Evolutionary conservation across 306 rosid genomes (phyloP).

Genomic region (Quercus alba): DNA sequence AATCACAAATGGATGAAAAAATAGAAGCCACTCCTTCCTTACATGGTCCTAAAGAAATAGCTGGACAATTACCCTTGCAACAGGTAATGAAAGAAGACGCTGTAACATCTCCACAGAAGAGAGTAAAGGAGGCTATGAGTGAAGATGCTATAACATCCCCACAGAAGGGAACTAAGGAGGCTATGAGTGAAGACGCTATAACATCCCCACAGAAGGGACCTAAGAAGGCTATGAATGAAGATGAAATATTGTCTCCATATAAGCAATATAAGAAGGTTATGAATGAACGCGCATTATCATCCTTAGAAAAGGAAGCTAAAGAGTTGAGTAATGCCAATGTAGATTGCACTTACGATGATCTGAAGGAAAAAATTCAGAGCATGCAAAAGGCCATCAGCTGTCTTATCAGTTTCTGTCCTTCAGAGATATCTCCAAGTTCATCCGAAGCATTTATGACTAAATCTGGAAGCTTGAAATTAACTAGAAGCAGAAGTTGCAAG

Average conservation of each 20-base stretch:
- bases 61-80: constrained; percentile 17
- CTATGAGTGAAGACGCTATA: not conserved
- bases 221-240: not conserved
- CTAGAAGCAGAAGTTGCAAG: constrained; percentile 52
- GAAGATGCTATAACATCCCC: not conserved
- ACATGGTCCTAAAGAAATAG: constrained; percentile 35
- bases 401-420: constrained; percentile 35
- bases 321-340: constrained; percentile 16
- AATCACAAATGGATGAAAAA: constrained; percentile 19
- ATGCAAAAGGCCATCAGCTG: constrained; percentile 39
- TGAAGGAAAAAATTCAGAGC: constrained; percentile 37
- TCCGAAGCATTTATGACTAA: constrained; percentile 21
- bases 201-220: not conserved
- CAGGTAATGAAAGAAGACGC: constrained; percentile 14
- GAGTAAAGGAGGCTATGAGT: not conserved
- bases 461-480: constrained; percentile 19
- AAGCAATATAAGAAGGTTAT: not conserved
- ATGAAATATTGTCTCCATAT: not conserved
- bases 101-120: constrained; percentile 26
- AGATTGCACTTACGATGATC: constrained; percentile 29
- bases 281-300: constrained; percentile 11
- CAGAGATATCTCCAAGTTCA: constrained; percentile 39
- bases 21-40: constrained; percentile 9
- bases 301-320: constrained; percentile 24
- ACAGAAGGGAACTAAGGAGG: not conserved